Evolutionary conservation across 805 yeast genomes (phyloP).

Genomic region (Saturnispora serradocipensis): DNA sequence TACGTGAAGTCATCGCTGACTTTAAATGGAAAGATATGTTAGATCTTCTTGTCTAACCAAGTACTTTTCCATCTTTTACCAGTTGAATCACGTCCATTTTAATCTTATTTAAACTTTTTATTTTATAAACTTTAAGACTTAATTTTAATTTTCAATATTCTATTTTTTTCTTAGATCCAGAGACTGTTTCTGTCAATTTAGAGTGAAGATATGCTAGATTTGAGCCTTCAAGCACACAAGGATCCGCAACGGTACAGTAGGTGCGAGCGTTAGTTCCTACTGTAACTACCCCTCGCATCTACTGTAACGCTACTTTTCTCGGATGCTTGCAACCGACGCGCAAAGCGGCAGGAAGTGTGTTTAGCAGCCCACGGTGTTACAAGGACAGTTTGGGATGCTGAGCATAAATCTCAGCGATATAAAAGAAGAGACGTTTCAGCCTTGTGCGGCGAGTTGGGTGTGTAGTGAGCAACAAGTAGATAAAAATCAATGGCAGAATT

Average conservation of each 20-base stretch:
- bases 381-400: too few relatives aligned
- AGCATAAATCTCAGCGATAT: too few relatives aligned
- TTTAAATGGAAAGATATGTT: conserved; percentile 11
- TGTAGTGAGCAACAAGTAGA: too few relatives aligned
- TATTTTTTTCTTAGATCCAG: background rate
- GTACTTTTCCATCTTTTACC: background rate
- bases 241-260: conserved; percentile 30
- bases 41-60: conserved; percentile 9
- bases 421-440: too few relatives aligned
- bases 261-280: too few relatives aligned
- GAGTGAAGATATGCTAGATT: background rate
- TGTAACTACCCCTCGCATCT: too few relatives aligned
- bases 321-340: too few relatives aligned
- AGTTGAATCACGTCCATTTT: background rate
- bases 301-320: too few relatives aligned
- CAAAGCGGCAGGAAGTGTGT: too few relatives aligned
- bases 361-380: too few relatives aligned
- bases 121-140: background rate
- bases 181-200: background rate
- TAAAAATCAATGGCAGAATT: conserved; percentile 12
- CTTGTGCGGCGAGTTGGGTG: too few relatives aligned
- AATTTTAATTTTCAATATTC: background rate
- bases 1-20: conserved; percentile 9
- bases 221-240: background rate
- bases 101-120: background rate